phyloP scores from a whole-genome alignment of 192 early-diverging fungal species.

The Backusella australiensis region DNA sequence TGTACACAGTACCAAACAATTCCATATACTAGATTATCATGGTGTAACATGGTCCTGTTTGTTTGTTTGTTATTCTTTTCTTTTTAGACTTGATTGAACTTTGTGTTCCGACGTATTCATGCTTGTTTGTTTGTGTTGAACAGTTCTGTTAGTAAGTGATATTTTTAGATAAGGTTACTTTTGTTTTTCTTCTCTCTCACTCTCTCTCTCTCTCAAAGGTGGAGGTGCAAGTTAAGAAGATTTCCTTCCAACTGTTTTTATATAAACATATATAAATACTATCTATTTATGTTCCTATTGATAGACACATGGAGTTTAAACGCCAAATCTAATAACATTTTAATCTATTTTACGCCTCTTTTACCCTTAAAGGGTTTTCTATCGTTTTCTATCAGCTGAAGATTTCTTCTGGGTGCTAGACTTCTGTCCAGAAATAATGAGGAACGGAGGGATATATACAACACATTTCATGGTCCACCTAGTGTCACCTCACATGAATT shows the following conservation, averaged over 20 bases:
- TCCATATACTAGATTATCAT: background rate
- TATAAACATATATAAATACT: background rate
- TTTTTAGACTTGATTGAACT: slow-evolving; percentile 1
- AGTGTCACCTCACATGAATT: background rate
- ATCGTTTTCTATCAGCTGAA: background rate
- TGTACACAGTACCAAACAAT: background rate
- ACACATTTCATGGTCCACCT: background rate
- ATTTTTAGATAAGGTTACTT: background rate
- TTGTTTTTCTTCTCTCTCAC: background rate
- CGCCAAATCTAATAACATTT: background rate
- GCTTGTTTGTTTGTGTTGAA: background rate
- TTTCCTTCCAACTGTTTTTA: background rate
- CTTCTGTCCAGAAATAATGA: background rate
- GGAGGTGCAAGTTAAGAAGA: background rate
- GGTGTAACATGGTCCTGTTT: background rate
- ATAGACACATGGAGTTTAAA: background rate
- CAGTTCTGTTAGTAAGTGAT: background rate
- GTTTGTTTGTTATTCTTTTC: background rate
- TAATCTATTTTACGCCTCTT: background rate
- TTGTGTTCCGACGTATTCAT: background rate
- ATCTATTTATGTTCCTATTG: background rate
- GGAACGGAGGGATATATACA: background rate
- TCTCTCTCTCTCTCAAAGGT: background rate
- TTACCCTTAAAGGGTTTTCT: background rate
- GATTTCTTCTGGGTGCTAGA: background rate